These are phyloP conservation scores for Xylaria sp. DNA, from an alignment of 2,329 filamentous ascomycete genomes.

Conservation along the genomic window DNA sequence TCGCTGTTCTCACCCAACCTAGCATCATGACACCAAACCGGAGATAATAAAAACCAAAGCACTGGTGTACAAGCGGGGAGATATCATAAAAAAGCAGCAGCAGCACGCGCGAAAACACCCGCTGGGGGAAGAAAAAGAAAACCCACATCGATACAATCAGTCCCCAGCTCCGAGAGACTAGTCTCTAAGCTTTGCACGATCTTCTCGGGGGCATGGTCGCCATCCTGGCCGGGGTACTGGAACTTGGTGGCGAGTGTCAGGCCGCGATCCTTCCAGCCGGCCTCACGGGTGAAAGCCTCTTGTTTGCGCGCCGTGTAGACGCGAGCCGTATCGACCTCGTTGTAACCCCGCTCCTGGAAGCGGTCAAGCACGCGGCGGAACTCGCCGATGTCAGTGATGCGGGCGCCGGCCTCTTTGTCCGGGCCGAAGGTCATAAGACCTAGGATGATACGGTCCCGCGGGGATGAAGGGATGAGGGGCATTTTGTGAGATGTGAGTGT, in stretches of 20 bases:
- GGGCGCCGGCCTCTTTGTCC: constrained; percentile 64
- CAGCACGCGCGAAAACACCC: too few relatives aligned
- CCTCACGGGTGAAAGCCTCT: constrained; percentile 77
- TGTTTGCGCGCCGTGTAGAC: constrained; percentile 74
- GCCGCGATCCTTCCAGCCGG: constrained; percentile 79
- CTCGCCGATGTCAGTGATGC: constrained; percentile 70
- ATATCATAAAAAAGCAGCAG: background rate
- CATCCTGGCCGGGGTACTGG: constrained; percentile 64
- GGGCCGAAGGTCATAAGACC: constrained; percentile 87
- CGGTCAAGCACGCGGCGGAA: constrained; percentile 76
- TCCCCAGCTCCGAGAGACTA: constrained; percentile 73
- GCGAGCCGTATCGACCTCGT: constrained; percentile 84
- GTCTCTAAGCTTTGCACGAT: constrained; percentile 69
- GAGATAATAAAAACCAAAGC: background rate
- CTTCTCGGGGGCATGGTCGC: constrained; percentile 67
- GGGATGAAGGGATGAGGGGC: constrained; percentile 52
- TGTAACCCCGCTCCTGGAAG: constrained; percentile 79
- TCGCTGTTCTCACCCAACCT: too few relatives aligned
- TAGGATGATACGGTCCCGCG: constrained; percentile 75
- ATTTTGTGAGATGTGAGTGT: constrained; percentile 41
- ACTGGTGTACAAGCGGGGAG: background rate
- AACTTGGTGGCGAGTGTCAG: constrained; percentile 80
- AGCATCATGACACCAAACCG: background rate
- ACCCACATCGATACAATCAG: constrained; percentile 72
- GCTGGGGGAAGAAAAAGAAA: background rate